phyloP scores from a whole-genome alignment of 441 rosid genomes.

The Breynia disticha region DNA sequence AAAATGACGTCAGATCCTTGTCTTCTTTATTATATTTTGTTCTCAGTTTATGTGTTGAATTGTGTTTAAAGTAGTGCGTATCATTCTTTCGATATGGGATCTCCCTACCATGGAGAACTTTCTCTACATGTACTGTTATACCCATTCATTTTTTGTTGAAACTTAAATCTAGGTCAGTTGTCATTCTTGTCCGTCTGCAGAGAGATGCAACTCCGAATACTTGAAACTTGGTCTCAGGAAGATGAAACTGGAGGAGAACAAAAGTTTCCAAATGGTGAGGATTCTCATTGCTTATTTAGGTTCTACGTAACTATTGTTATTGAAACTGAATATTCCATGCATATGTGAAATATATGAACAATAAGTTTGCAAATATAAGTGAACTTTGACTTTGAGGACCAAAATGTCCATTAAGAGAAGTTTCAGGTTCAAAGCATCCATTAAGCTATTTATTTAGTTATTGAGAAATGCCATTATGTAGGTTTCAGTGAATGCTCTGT shows the following conservation, averaged over 20 bases:
- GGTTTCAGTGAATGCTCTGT: slow-evolving; percentile 38
- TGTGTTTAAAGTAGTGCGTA: too few relatives aligned
- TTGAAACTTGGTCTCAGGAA: slow-evolving; percentile 45
- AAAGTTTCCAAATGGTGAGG: slow-evolving; percentile 43
- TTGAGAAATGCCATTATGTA: slow-evolving; percentile 24
- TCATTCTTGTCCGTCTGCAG: slow-evolving; percentile 37
- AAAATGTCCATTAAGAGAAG: neutral
- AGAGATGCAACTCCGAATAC: slow-evolving; percentile 27
- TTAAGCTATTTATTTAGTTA: slow-evolving; percentile 5
- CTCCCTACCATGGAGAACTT: neutral
- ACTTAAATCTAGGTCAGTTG: slow-evolving; percentile 34
- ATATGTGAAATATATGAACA: too few relatives aligned
- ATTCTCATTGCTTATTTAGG: slow-evolving; percentile 1
- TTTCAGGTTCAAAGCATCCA: too few relatives aligned
- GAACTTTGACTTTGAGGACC: neutral
- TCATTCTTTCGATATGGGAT: too few relatives aligned
- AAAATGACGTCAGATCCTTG: too few relatives aligned
- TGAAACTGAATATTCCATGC: neutral
- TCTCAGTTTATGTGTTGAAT: too few relatives aligned
- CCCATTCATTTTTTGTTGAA: slow-evolving; percentile 3
- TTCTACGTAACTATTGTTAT: neutral
- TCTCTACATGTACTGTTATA: neutral
- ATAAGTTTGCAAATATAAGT: neutral
- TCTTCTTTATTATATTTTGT: too few relatives aligned
- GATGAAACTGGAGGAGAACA: slow-evolving; percentile 31